Evolutionary conservation across 768 basidiomycete species (phyloP), one percentile per base, ranked within the genome.

Genomic region (Hemileccinum rubropunctum): DNA sequence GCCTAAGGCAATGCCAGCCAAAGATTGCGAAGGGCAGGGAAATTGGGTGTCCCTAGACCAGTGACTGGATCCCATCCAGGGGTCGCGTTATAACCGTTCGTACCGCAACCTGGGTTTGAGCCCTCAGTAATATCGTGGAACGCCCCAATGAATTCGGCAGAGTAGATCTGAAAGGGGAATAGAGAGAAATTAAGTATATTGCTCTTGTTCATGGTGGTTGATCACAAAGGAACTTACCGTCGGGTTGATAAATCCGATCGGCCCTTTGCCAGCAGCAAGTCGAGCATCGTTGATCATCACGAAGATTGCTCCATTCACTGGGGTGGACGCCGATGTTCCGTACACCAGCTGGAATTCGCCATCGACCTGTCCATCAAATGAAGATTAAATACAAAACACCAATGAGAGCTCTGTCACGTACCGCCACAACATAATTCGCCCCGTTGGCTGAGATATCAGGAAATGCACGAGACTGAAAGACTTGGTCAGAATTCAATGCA

Each of bases 101-200:
- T 73, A n/a, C 71, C 70, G 47, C 77, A 78, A 1, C 78, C 76
- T 3, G 64, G 69, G 49, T 78, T 79, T 2, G 61, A 63, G 2
- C 79, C 79, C 3, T 58, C 56, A 1, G 69, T 75, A 45, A 80
- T 78, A 49, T 80, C 79, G 45, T 78, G 67, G 56, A 80, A 76
- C 11, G 72, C 72, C n/a, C 54, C 66, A 8, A 53, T 15, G 58
- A 77, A 78, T 0, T 58, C 47, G n/a, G 60, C 27, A 11, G 76
- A 71, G 60, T 80, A 79, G 38, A 79, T 74, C 76, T 78, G 46
- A 1, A 11, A 20, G 7, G 12, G 20, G 13, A 1, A 21, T 4
- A 44, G 20, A 32, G 14, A 28, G 21, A 18, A 46, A 30, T 34
- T n/a, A 8, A 23, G 33, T 40, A 33, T 18, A 3, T 36, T 36